These are phyloP conservation scores for Piper betle DNA, from an alignment of 164 flowering plant species.

Conservation along the genomic window DNA sequence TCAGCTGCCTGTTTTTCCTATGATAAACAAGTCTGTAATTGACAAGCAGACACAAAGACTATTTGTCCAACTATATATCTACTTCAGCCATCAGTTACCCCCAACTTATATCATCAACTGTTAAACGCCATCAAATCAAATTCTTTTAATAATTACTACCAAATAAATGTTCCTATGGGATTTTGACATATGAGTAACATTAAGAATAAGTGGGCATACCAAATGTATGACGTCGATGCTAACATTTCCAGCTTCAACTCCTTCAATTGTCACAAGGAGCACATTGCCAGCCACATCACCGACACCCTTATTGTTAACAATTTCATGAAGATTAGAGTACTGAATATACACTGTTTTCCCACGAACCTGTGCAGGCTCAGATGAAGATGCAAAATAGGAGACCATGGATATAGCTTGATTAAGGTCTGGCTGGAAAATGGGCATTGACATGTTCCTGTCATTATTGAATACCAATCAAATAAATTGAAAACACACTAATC, in stretches of 20 bases:
- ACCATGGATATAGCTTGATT: slow-evolving; percentile 86
- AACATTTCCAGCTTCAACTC: slow-evolving; percentile 82
- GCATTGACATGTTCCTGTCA: background rate
- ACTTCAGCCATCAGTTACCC: too few relatives aligned
- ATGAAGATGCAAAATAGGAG: slow-evolving; percentile 76
- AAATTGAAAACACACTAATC: too few relatives aligned
- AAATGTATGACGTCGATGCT: slow-evolving; percentile 86
- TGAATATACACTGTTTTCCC: slow-evolving; percentile 86
- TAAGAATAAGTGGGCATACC: slow-evolving; percentile 30
- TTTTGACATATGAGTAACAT: background rate
- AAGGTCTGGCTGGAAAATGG: slow-evolving; percentile 44
- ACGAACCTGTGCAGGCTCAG: slow-evolving; percentile 82
- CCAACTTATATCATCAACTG: background rate
- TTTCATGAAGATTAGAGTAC: slow-evolving; percentile 79
- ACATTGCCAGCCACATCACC: slow-evolving; percentile 89
- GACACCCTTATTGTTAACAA: slow-evolving; percentile 74
- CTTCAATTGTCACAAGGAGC: slow-evolving; percentile 77
- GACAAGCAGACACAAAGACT: too few relatives aligned
- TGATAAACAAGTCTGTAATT: too few relatives aligned
- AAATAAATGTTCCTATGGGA: background rate
- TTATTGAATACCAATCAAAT: too few relatives aligned
- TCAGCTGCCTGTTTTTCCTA: too few relatives aligned
- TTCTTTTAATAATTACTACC: background rate
- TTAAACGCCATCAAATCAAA: background rate
- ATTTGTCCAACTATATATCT: too few relatives aligned